Percentiles rank a stretch among this genome's conserved stretches.
phyloP scores from a whole-genome alignment of 495 filamentous ascomycete species.

The Rusavskia elegans region DNA sequence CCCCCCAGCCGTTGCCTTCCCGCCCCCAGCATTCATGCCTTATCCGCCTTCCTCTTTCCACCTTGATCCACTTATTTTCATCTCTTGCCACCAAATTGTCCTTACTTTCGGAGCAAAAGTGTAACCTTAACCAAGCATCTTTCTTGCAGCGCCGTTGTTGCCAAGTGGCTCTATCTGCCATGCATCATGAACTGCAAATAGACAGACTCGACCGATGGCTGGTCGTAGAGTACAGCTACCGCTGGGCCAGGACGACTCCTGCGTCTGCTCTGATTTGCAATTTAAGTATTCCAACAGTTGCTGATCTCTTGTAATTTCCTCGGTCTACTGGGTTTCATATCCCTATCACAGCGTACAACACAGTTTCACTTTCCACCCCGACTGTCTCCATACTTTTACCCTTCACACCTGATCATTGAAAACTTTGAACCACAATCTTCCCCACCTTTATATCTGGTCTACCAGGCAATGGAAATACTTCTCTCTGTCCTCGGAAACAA shows the following conservation, averaged over 20 bases:
- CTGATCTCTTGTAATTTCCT: neutral
- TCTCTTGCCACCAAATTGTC: neutral
- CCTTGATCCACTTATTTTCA: neutral
- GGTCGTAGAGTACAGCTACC: neutral
- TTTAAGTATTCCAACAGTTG: neutral
- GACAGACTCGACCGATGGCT: neutral
- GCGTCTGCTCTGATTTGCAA: neutral
- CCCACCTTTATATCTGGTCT: no score
- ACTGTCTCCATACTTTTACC: no score
- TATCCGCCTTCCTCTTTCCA: neutral
- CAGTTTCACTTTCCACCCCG: neutral
- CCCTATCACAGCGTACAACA: neutral
- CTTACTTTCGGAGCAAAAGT: neutral
- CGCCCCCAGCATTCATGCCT: neutral
- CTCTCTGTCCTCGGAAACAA: no score
- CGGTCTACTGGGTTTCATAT: neutral
- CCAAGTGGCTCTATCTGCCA: neutral
- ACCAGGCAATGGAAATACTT: no score
- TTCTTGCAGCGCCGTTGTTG: neutral
- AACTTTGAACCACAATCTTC: no score
- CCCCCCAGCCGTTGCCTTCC: neutral
- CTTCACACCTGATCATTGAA: no score
- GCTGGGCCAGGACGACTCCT: neutral
- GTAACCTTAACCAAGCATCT: neutral
- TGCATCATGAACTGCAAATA: neutral